Percentiles rank a stretch among this genome's conserved stretches.
Conservation (phyloP, 805 yeast genomes). For the Grigorovia jiainica region DNA sequence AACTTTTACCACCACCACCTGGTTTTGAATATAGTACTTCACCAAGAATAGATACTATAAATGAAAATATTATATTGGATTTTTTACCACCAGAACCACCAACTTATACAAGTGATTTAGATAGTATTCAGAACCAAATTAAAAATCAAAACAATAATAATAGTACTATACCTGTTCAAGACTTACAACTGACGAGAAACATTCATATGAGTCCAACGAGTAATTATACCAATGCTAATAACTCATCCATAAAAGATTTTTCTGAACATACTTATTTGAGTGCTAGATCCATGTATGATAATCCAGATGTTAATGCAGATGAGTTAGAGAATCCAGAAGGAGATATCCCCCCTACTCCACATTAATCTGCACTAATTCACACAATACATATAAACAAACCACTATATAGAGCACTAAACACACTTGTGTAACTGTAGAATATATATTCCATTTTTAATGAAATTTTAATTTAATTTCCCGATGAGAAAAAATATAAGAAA, state of each 20-base stretch:
- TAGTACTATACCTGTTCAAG: too few species aligned
- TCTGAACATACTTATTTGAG: neutral
- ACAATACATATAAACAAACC: too few species aligned
- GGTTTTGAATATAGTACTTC: constrained; percentile 29
- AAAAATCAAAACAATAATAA: neutral
- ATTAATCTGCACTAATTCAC: too few species aligned
- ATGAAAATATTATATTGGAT: constrained; percentile 28
- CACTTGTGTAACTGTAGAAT: too few species aligned
- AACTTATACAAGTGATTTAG: constrained; percentile 16
- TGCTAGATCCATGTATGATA: neutral
- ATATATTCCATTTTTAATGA: too few species aligned
- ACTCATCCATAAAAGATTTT: neutral
- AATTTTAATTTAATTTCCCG: too few species aligned
- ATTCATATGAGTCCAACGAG: too few species aligned
- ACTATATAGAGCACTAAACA: too few species aligned
- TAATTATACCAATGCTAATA: too few species aligned
- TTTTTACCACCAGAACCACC: constrained; percentile 33
- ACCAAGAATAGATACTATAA: constrained; percentile 8
- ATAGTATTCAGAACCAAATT: neutral
- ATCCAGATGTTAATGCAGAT: constrained; percentile 17
- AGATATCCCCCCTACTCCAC: too few species aligned
- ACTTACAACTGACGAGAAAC: too few species aligned
- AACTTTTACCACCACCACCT: constrained; percentile 30
- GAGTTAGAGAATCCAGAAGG: constrained; percentile 37
- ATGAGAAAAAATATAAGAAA: too few species aligned